phyloP scores from a whole-genome alignment of 2,329 filamentous ascomycete species.

The Scedosporium dehoogii region DNA sequence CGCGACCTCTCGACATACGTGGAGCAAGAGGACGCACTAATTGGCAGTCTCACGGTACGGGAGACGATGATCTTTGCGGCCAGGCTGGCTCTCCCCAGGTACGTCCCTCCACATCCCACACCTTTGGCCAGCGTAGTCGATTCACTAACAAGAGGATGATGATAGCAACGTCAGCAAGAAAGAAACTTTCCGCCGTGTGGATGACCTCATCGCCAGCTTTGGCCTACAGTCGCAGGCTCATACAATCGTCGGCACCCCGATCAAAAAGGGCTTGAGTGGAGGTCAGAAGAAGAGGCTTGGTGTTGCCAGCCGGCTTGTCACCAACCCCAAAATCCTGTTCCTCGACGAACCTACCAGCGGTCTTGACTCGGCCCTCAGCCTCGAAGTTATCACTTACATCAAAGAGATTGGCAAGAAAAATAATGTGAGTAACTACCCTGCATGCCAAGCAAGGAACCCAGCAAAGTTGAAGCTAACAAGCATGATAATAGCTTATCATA shows the following conservation, averaged over 20 bases:
- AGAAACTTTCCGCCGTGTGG: slow-evolving; percentile 53
- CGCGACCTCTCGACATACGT: slow-evolving; percentile 65
- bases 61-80: slow-evolving; percentile 76
- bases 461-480: neutral
- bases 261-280: slow-evolving; percentile 73
- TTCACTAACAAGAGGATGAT: neutral
- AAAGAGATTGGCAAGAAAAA: slow-evolving; percentile 55
- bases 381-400: slow-evolving; percentile 67
- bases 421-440: slow-evolving; percentile 36
- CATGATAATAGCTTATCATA: slow-evolving; percentile 50
- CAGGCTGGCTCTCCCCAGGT: slow-evolving; percentile 51
- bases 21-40: slow-evolving; percentile 79
- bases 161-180: slow-evolving; percentile 28
- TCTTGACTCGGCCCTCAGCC: slow-evolving; percentile 67
- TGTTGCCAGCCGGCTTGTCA: slow-evolving; percentile 73
- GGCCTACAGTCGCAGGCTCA: slow-evolving; percentile 61
- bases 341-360: slow-evolving; percentile 79
- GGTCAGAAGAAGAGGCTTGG: slow-evolving; percentile 76
- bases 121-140: neutral
- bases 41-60: slow-evolving; percentile 68
- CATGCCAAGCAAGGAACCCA: neutral
- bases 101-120: slow-evolving; percentile 12
- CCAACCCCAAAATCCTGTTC: slow-evolving; percentile 70
- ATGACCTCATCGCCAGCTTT: slow-evolving; percentile 59
- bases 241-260: slow-evolving; percentile 69